Conservation (phyloP, 192 early-diverging fungal genomes). For the Gaertneriomyces sp. region DNA sequence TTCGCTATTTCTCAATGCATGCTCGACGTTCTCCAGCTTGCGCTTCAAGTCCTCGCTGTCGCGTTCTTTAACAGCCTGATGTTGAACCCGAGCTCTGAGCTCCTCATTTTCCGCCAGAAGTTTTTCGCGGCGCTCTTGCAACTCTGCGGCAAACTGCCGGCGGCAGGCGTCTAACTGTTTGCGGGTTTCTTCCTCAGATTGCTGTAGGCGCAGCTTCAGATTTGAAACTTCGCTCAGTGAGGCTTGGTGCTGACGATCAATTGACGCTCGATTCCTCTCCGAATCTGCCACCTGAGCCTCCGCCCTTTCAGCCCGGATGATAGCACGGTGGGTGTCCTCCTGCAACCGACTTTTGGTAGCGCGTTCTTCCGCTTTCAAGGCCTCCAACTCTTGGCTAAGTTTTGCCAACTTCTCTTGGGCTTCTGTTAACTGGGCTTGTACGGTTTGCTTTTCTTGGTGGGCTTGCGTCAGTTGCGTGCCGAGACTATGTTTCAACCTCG, state of each 20-base stretch:
- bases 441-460: constrained; percentile 23
- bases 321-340: neutral
- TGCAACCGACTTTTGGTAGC: neutral
- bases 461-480: constrained; percentile 18
- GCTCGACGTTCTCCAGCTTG: constrained; percentile 31
- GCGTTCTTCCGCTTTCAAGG: neutral
- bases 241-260: constrained; percentile 4
- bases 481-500: constrained; percentile 28
- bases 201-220: neutral
- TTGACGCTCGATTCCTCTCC: constrained; percentile 1
- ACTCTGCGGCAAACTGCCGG: neutral
- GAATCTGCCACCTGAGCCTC: neutral
- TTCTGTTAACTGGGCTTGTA: constrained; percentile 12
- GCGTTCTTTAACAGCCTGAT: constrained; percentile 28
- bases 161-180: neutral
- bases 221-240: neutral
- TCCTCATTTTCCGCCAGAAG: constrained; percentile 10
- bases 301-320: neutral
- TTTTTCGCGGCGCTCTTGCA: constrained; percentile 1
- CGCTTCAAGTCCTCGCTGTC: constrained; percentile 22
- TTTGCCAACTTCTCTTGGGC: constrained; percentile 25
- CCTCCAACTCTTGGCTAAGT: constrained; percentile 11
- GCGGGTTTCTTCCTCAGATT: constrained; percentile 10
- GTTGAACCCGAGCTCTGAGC: constrained; percentile 4
- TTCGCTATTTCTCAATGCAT: constrained; percentile 33